phyloP scores from a whole-genome alignment of 768 basidiomycete genomes.

The Rhodosporidiobolus odoratus region DNA sequence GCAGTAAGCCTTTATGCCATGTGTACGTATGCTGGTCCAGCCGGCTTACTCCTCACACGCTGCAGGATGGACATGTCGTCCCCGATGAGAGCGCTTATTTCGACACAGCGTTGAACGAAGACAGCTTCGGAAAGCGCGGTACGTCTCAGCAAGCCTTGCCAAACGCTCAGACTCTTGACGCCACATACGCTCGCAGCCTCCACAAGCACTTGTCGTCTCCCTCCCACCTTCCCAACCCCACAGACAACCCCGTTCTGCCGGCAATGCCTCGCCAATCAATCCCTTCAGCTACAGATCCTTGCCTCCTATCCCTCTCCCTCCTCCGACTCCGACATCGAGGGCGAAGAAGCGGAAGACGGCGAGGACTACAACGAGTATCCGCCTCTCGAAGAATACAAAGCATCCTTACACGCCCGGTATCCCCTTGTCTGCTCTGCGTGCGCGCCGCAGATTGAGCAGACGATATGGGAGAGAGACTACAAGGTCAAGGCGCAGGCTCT shows the following conservation, averaged over 20 bases:
- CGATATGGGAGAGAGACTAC: constrained; percentile 68
- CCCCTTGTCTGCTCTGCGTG: constrained; percentile 78
- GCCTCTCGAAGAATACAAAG: constrained; percentile 62
- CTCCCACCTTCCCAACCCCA: background rate
- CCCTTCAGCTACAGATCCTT: constrained; percentile 74
- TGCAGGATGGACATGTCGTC: constrained; percentile 62
- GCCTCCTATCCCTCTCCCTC: constrained; percentile 65
- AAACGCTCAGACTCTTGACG: background rate
- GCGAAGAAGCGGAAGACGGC: constrained; percentile 14
- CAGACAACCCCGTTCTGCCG: constrained; percentile 61
- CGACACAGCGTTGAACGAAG: constrained; percentile 64
- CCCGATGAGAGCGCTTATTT: constrained; percentile 87
- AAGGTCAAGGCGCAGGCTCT: constrained; percentile 73
- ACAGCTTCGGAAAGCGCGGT: constrained; percentile 71
- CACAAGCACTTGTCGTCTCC: constrained; percentile 2
- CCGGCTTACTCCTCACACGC: background rate
- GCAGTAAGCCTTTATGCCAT: constrained; percentile 12
- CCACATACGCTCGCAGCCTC: constrained; percentile 1
- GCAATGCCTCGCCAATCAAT: constrained; percentile 87
- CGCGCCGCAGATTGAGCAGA: constrained; percentile 71
- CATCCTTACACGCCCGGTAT: constrained; percentile 71
- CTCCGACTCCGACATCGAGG: constrained; percentile 7
- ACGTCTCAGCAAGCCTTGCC: background rate
- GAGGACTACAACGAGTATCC: constrained; percentile 4
- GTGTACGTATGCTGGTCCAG: rapidly evolving